Evolutionary conservation across 2,329 filamentous ascomycete species (phyloP).

Genomic region (Diaporthe citri): DNA sequence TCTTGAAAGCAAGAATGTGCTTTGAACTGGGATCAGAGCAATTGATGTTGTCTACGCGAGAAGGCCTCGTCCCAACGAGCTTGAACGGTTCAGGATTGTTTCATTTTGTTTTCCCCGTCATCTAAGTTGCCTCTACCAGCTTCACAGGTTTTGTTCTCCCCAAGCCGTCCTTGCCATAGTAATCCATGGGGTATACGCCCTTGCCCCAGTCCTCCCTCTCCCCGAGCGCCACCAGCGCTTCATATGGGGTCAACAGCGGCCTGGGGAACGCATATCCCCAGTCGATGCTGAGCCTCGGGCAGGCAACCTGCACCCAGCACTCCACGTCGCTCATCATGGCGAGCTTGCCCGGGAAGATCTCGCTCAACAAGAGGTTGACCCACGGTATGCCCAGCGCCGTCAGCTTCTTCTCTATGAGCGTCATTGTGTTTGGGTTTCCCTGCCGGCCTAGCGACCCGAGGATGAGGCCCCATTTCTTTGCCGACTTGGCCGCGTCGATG

Average conservation of each 20-base stretch:
- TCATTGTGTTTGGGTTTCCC: slow-evolving; percentile 94
- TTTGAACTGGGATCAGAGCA: neutral
- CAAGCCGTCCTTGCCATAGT: slow-evolving; percentile 91
- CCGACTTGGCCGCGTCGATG: slow-evolving; percentile 79
- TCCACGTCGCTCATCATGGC: slow-evolving; percentile 95
- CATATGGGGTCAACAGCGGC: slow-evolving; percentile 92
- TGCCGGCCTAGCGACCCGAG: slow-evolving; percentile 92
- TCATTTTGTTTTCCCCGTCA: neutral
- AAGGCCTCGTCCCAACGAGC: too few species aligned
- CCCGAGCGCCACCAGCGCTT: slow-evolving; percentile 91
- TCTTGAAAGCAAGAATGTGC: too few species aligned
- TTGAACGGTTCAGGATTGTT: neutral
- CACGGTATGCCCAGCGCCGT: slow-evolving; percentile 79
- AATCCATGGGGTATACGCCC: slow-evolving; percentile 96
- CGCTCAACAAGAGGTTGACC: slow-evolving; percentile 87
- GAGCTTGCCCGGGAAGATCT: slow-evolving; percentile 97
- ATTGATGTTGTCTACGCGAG: neutral
- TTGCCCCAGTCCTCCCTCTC: slow-evolving; percentile 80
- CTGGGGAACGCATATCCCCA: slow-evolving; percentile 97
- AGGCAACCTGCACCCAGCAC: slow-evolving; percentile 98
- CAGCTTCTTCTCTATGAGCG: slow-evolving; percentile 84
- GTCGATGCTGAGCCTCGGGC: slow-evolving; percentile 96
- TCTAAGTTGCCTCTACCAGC: slow-evolving; percentile 36
- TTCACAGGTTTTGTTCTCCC: slow-evolving; percentile 76
- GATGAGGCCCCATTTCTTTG: slow-evolving; percentile 94